Percentiles rank a stretch among this genome's conserved stretches.
phyloP scores from a whole-genome alignment of 371 early-diverging fungal species.

The Circinella umbellata region DNA sequence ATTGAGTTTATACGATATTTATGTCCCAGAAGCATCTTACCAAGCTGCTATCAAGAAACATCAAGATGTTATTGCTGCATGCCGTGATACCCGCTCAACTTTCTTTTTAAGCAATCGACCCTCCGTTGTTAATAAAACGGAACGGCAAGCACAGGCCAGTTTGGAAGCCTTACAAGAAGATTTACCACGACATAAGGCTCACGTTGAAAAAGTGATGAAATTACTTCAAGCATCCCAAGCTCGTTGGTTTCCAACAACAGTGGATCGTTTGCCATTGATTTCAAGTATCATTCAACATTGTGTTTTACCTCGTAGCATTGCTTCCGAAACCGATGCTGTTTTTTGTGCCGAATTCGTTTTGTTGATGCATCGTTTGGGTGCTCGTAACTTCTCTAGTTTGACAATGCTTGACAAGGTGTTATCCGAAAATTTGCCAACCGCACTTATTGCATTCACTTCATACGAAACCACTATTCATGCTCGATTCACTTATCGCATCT shows the following conservation, averaged over 20 bases:
- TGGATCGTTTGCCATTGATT: conserved; percentile 56
- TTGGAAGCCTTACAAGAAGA: conserved; percentile 39
- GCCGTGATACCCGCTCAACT: conserved; percentile 37
- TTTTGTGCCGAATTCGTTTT: conserved; percentile 85
- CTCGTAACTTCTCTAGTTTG: conserved; percentile 78
- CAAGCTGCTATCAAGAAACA: conserved; percentile 69
- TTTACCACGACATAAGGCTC: conserved; percentile 48
- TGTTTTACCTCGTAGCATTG: conserved; percentile 74
- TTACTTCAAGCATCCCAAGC: conserved; percentile 67
- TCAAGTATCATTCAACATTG: conserved; percentile 78
- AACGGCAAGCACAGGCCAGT: conserved; percentile 43
- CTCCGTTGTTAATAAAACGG: conserved; percentile 37
- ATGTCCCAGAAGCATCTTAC: conserved; percentile 77
- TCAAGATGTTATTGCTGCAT: conserved; percentile 44
- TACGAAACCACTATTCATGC: conserved; percentile 79
- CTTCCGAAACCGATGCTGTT: conserved; percentile 81
- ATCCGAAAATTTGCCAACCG: conserved; percentile 45
- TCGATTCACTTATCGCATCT: conserved; percentile 64
- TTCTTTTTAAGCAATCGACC: conserved; percentile 33
- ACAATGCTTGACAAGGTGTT: conserved; percentile 77
- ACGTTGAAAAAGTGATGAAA: conserved; percentile 47
- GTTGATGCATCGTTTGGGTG: conserved; percentile 78
- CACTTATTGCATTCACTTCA: conserved; percentile 72
- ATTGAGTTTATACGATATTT: conserved; percentile 80
- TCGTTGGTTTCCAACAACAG: conserved; percentile 71